Evolutionary conservation across 768 basidiomycete species (phyloP).

Genomic region (Clitopilus passeckerianus): DNA sequence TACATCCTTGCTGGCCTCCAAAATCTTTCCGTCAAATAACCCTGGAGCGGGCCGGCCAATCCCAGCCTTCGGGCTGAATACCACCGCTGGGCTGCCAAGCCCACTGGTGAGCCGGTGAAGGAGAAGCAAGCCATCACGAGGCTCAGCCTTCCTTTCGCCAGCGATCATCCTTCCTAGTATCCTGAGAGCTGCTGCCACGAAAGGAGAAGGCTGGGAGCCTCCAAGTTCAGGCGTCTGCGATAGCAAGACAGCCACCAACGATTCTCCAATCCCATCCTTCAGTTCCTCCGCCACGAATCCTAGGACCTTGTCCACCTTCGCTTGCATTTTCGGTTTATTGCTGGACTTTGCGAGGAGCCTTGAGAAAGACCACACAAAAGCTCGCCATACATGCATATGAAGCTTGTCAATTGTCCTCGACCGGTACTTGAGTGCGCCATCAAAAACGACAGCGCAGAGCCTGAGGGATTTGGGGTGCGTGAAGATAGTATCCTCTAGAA

Average conservation of each 20-base stretch:
- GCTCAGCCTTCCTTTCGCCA: constrained; percentile 16
- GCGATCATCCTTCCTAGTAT: constrained; percentile 34
- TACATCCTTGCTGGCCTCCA: constrained; percentile 18
- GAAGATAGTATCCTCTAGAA: constrained; percentile 41
- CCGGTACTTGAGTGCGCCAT: constrained; percentile 24
- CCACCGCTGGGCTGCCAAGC: constrained; percentile 15
- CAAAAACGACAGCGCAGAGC: constrained; percentile 31
- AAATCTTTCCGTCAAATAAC: constrained; percentile 43
- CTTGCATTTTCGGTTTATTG: constrained; percentile 12
- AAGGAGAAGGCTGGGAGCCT: no score
- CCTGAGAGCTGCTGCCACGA: constrained; percentile 17
- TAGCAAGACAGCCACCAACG: constrained; percentile 37
- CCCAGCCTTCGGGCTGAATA: not conserved
- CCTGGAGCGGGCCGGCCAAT: constrained; percentile 16
- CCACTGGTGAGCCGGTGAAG: constrained; percentile 28
- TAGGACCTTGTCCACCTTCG: constrained; percentile 30
- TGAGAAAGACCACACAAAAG: constrained; percentile 53
- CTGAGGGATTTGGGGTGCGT: constrained; percentile 29
- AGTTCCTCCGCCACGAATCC: constrained; percentile 42
- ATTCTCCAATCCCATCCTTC: constrained; percentile 34
- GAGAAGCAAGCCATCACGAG: constrained; percentile 26
- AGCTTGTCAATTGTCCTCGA: constrained; percentile 29
- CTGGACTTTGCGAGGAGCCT: constrained; percentile 20
- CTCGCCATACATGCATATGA: constrained; percentile 44
- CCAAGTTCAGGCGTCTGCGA: not conserved